Base-by-base conservation (phyloP, 305 asterid species). In the Fraxinus floribunda region DNA sequence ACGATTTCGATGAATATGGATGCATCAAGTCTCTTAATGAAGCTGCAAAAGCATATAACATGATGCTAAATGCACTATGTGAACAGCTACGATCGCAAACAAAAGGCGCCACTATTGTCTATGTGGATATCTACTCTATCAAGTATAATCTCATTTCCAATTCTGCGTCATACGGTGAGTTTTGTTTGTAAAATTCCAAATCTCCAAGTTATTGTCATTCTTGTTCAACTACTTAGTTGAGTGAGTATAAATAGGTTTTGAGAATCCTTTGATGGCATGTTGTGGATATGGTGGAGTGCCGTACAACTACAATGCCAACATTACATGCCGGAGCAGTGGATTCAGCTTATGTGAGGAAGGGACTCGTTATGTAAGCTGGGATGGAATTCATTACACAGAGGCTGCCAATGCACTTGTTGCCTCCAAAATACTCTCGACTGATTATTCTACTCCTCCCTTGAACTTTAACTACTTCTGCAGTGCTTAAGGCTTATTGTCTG, bases 121-220 rank as follows among this genome's bases (percentile, higher is more conserved):
- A 87, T 18, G 93, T 91, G 4, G 92, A 91, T 85, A 70, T 87
- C 18, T 91, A 88, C 85, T 77, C 92, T 55, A 88, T 91, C 81
- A 91, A 91, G 86, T 89, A 88, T 75, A 82, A 78, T 39, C 90
- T 90, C 82, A 41, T 91, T 2, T 84, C 88, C 3, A 80, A 86
- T 46, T 75, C 93, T 7, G 49, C 83, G 9, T 4, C 71, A 1
- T 88, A 91, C n/a, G 91, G 94, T 89, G 75, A 87, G 90, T 78
- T 10, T 20, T 60, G 18, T 66, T 66, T 22, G 15, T n/a, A 7
- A 60, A 60, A 7, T 18, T 20, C 13, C 5, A 8, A 22, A 8
- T 18, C 13, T 22, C 70, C 70, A 7, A 8, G 46, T 8, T 39
- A 39, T 39, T 39, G 46, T 39, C 46, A 39, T 39, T 39, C 46